These are phyloP conservation scores for Mrakia blollopis DNA, from an alignment of 768 basidiomycete genomes.

Conservation along the genomic window DNA sequence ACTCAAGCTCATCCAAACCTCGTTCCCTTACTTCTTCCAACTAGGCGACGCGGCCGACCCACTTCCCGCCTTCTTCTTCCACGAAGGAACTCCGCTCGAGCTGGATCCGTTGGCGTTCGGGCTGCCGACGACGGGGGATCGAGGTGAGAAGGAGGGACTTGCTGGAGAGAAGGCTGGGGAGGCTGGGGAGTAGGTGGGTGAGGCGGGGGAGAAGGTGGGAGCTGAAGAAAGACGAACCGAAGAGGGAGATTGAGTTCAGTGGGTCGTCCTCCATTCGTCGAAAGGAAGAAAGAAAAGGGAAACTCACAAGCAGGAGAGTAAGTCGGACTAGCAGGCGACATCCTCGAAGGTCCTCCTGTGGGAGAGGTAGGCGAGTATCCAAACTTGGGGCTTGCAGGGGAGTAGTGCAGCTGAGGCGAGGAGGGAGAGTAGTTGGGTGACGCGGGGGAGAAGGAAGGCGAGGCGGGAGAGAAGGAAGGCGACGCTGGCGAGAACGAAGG, in stretches of 20 bases:
- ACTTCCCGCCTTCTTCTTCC: slow-evolving; percentile 15
- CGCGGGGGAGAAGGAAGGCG: slow-evolving; percentile 29
- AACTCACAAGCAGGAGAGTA: slow-evolving; percentile 57
- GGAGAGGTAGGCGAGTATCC: slow-evolving; percentile 41
- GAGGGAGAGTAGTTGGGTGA: slow-evolving; percentile 26
- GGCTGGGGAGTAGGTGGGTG: slow-evolving; percentile 56
- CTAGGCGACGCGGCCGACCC: slow-evolving; percentile 18
- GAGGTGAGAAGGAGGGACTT: slow-evolving; percentile 65
- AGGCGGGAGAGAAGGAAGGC: slow-evolving; percentile 57
- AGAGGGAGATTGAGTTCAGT: not conserved
- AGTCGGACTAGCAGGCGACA: slow-evolving; percentile 43
- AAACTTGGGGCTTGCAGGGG: slow-evolving; percentile 9
- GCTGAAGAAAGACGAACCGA: slow-evolving; percentile 37
- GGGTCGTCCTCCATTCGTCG: not conserved
- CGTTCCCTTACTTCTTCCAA: slow-evolving; percentile 19
- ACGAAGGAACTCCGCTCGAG: slow-evolving; percentile 2
- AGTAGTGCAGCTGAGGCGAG: slow-evolving; percentile 11
- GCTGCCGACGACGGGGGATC: slow-evolving; percentile 27
- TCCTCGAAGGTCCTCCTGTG: slow-evolving; percentile 34
- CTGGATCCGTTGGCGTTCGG: not conserved
- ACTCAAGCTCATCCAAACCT: not conserved
- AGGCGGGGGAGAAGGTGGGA: slow-evolving; percentile 45
- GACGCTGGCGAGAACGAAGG: slow-evolving; percentile 69
- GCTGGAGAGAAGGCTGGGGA: slow-evolving; percentile 51
- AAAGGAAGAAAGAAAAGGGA: slow-evolving; percentile 37